Percentiles rank a stretch among this genome's conserved stretches.
These are phyloP conservation scores for Ustilago crameri DNA, from an alignment of 1,284 basidiomycete species.

Conservation along the genomic window DNA sequence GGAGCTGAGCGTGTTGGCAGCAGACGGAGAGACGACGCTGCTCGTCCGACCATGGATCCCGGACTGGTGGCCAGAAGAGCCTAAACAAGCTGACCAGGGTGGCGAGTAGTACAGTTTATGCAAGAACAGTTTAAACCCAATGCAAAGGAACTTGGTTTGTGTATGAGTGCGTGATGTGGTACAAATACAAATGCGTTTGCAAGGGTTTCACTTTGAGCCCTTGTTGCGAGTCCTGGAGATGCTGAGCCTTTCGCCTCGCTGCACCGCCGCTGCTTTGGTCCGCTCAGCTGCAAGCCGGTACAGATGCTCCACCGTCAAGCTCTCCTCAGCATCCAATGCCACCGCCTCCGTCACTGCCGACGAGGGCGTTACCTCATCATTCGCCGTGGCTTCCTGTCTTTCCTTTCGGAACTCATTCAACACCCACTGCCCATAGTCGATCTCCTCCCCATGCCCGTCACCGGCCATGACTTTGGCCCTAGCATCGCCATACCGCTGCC, in stretches of 20 bases:
- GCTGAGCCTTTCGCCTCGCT: constrained; percentile 25
- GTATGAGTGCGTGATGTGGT: background rate
- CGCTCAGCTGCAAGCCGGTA: constrained; percentile 30
- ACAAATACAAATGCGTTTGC: constrained; percentile 1
- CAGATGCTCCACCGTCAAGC: constrained; percentile 12
- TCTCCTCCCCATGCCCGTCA: too few species aligned
- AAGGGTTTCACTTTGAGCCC: background rate
- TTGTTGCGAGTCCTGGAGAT: background rate
- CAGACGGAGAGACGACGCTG: constrained; percentile 33
- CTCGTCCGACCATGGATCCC: constrained; percentile 53
- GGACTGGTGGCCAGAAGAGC: constrained; percentile 50
- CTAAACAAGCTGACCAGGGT: background rate
- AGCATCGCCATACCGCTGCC: constrained; percentile 13
- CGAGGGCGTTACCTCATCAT: background rate
- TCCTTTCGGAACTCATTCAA: constrained; percentile 21
- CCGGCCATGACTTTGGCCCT: constrained; percentile 22
- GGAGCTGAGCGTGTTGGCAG: constrained; percentile 24
- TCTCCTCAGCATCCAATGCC: background rate
- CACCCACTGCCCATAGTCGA: constrained; percentile 29
- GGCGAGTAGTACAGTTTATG: background rate
- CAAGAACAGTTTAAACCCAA: background rate
- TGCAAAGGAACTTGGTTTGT: background rate
- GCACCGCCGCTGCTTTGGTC: constrained; percentile 30
- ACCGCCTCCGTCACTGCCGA: background rate
- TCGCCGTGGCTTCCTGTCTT: constrained; percentile 5